Conservation (phyloP, 768 basidiomycete species). For the Goffeauzyma gilvescens region DNA sequence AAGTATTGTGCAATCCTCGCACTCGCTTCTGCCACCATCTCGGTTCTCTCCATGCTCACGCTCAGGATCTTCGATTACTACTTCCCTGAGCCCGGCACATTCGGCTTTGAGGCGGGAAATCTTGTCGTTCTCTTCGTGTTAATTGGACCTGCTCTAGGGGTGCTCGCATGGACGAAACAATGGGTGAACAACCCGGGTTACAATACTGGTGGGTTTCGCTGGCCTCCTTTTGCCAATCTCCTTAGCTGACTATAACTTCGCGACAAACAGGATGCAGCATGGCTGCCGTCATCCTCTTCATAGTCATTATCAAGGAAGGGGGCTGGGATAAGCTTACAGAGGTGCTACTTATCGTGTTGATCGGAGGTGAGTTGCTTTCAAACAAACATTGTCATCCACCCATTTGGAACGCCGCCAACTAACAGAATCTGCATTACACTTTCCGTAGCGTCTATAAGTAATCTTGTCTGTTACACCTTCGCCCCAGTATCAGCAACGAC, state of each 20-base stretch:
- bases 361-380: conserved; percentile 44
- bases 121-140: conserved; percentile 48
- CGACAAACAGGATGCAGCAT: conserved; percentile 31
- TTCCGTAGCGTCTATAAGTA: conserved; percentile 44
- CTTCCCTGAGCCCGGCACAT: conserved; percentile 14
- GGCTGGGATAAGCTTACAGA: conserved; percentile 54
- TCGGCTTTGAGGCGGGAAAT: conserved; percentile 42
- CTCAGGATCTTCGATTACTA: conserved; percentile 55
- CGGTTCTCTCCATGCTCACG: conserved; percentile 53
- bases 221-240: neutral
- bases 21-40: conserved; percentile 53
- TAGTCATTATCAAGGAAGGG: conserved; percentile 82
- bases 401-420: neutral
- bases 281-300: conserved; percentile 44
- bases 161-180: conserved; percentile 74
- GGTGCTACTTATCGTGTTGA: conserved; percentile 54
- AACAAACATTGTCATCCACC: too few species aligned
- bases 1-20: conserved; percentile 45
- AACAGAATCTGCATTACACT: too few species aligned
- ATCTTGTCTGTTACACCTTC: conserved; percentile 60
- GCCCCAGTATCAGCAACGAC: conserved; percentile 72
- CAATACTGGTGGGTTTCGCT: conserved; percentile 50
- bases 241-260: neutral
- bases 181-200: conserved; percentile 79
- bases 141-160: conserved; percentile 65